Percentiles rank a stretch among this genome's conserved stretches.
phyloP scores from a whole-genome alignment of 306 rosid genomes.

The Lagenaria siceraria region DNA sequence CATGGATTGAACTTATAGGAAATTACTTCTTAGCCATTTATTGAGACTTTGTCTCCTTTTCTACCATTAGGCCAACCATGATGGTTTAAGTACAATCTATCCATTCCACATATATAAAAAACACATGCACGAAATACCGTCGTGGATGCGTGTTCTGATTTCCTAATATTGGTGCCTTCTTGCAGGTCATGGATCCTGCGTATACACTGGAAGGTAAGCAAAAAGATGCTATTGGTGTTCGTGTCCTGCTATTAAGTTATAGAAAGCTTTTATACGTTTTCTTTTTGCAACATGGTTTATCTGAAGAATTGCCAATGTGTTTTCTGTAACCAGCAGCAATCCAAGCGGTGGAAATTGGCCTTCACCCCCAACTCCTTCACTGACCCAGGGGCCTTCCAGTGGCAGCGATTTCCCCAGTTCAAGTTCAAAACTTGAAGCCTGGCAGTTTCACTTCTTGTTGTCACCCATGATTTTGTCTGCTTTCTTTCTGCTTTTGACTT shows the following conservation, averaged over 20 bases:
- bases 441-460: slow-evolving; percentile 17
- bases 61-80: too few species aligned
- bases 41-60: too few species aligned
- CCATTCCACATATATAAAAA: neutral
- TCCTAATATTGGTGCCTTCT: neutral
- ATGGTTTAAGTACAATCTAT: neutral
- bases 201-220: slow-evolving; percentile 66
- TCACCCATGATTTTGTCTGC: slow-evolving; percentile 19
- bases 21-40: too few species aligned
- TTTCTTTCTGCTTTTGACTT: slow-evolving; percentile 24
- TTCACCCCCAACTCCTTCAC: slow-evolving; percentile 18
- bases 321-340: slow-evolving; percentile 36
- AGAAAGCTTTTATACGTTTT: neutral
- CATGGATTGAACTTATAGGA: too few species aligned
- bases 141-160: neutral
- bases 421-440: slow-evolving; percentile 25
- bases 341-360: slow-evolving; percentile 23
- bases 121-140: neutral
- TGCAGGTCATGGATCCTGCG: slow-evolving; percentile 79
- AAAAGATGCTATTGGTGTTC: neutral
- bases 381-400: slow-evolving; percentile 28
- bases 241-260: too few species aligned
- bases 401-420: slow-evolving; percentile 25
- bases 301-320: slow-evolving; percentile 7
- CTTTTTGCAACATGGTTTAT: neutral